These are phyloP conservation scores for Trichosporon faecale DNA, from an alignment of 1,284 basidiomycete genomes.

Conservation along the genomic window DNA sequence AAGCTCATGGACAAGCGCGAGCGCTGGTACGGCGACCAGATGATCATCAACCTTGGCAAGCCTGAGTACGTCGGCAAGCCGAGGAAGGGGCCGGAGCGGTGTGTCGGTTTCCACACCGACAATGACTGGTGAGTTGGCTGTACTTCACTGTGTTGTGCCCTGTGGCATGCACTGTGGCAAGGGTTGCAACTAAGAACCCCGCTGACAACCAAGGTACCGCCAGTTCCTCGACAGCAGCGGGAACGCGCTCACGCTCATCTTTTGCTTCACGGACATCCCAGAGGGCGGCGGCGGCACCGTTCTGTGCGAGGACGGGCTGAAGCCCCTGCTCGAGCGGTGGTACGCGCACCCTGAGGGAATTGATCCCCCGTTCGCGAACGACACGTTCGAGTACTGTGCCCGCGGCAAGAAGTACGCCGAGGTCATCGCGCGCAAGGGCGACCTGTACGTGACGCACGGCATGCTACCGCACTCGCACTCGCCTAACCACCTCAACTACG, in stretches of 20 bases:
- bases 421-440: conserved; percentile 32
- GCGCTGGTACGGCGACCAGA: conserved; percentile 38
- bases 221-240: conserved; percentile 37
- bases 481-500: conserved; percentile 35
- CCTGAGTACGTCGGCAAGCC: conserved; percentile 20
- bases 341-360: conserved; percentile 36
- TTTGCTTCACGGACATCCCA: conserved; percentile 36
- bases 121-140: conserved; percentile 40
- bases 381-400: conserved; percentile 24
- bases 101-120: conserved; percentile 35
- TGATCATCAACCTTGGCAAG: conserved; percentile 38
- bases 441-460: conserved; percentile 36
- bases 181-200: no score
- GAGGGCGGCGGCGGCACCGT: conserved; percentile 31
- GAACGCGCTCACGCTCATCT: conserved; percentile 37
- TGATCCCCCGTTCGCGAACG: conserved; percentile 30
- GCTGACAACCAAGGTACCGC: conserved; percentile 26
- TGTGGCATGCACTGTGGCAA: neutral
- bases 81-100: conserved; percentile 12
- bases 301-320: conserved; percentile 33
- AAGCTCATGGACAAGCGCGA: conserved; percentile 35
- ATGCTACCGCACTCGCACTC: conserved; percentile 34
- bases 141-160: no score
- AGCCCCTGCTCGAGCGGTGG: conserved; percentile 27
- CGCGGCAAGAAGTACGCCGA: conserved; percentile 19